Evolutionary conservation across 2,329 filamentous ascomycete genomes (phyloP).

Genomic region (Fusarium equiseti): DNA sequence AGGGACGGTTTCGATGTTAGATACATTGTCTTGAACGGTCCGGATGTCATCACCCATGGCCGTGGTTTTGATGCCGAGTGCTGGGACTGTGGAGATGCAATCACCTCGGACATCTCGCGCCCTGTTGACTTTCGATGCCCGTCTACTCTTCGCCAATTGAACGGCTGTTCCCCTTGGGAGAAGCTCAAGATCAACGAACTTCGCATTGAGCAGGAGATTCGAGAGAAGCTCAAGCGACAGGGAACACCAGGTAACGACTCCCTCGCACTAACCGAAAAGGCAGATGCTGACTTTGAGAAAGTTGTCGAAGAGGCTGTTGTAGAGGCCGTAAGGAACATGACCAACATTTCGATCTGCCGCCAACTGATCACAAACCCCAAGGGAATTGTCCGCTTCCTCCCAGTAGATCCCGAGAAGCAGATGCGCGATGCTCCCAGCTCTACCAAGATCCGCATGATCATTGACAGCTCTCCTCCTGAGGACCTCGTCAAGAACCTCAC

Average conservation of each 20-base stretch:
- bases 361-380: conserved; percentile 23
- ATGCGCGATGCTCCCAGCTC: conserved; percentile 37
- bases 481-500: not conserved
- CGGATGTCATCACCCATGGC: conserved; percentile 38
- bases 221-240: conserved; percentile 6
- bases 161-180: conserved; percentile 37
- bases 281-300: not conserved
- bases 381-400: conserved; percentile 39
- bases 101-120: conserved; percentile 46
- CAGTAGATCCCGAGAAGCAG: not conserved
- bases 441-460: conserved; percentile 40
- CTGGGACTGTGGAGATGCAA: conserved; percentile 43
- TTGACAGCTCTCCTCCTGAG: conserved; percentile 1
- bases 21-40: conserved; percentile 45
- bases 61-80: conserved; percentile 23
- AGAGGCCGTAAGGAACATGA: conserved; percentile 10
- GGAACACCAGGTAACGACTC: conserved; percentile 7
- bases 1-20: conserved; percentile 32
- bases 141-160: conserved; percentile 41
- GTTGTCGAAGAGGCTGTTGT: not conserved
- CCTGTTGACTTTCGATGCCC: conserved; percentile 45
- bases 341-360: conserved; percentile 27
- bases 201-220: conserved; percentile 24
- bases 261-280: accelerated
- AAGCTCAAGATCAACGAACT: conserved; percentile 5